Conservation (phyloP, 768 basidiomycete genomes). For the Ephemerocybe angulata region DNA sequence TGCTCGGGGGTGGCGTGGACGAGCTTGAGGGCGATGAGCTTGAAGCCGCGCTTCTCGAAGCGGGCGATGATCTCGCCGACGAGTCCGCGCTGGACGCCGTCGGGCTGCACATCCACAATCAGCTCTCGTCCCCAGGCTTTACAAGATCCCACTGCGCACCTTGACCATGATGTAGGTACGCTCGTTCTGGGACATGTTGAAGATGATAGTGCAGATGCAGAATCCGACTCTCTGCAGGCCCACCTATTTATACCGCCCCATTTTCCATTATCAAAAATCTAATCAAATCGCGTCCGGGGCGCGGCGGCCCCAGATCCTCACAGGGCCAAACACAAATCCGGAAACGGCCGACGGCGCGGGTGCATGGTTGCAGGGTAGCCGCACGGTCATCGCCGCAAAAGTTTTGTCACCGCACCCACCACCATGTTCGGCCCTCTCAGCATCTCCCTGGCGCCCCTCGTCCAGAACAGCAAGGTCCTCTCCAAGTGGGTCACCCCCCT, state of each 20-base stretch:
- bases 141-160: conserved; percentile 36
- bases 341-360: conserved; percentile 32
- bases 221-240: conserved; percentile 18
- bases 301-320: conserved; percentile 16
- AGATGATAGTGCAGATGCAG: conserved; percentile 24
- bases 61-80: conserved; percentile 93
- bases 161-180: conserved; percentile 99
- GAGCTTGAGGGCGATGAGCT: conserved; percentile 93
- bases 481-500: conserved; percentile 69
- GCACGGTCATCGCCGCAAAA: conserved; percentile 8
- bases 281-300: conserved; percentile 24
- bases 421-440: conserved; percentile 63
- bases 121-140: conserved; percentile 14
- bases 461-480: conserved; percentile 67
- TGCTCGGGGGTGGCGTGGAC: conserved; percentile 74
- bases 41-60: conserved; percentile 98
- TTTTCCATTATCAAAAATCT: conserved; percentile 32
- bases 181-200: conserved; percentile 67
- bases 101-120: conserved; percentile 60
- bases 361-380: conserved; percentile 7
- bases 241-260: conserved; percentile 19
- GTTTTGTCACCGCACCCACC: conserved; percentile 16
- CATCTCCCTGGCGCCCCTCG: conserved; percentile 69
- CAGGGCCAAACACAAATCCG: conserved; percentile 38
- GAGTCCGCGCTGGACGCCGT: conserved; percentile 96